phyloP scores from a whole-genome alignment of 2,329 filamentous ascomycete species.

The Diaporthe australafricana region DNA sequence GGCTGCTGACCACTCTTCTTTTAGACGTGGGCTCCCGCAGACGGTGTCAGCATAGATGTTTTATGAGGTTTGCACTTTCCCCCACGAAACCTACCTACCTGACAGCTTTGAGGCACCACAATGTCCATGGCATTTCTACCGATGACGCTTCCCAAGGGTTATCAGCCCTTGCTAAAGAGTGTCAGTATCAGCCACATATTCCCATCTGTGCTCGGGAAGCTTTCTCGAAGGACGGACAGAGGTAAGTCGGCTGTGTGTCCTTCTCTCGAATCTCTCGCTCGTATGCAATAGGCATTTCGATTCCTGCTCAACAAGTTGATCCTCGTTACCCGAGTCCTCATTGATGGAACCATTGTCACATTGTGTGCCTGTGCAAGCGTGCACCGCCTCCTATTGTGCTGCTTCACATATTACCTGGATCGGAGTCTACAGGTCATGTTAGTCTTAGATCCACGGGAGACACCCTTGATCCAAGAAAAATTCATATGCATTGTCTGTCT shows the following conservation, averaged over 20 bases:
- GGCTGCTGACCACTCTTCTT: background rate
- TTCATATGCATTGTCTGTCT: no score
- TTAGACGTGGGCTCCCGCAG: background rate
- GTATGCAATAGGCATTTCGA: conserved; percentile 3
- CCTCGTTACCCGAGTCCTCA: conserved; percentile 2
- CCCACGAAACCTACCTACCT: background rate
- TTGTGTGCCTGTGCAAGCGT: conserved; percentile 23
- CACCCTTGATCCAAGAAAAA: no score
- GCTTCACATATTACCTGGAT: background rate
- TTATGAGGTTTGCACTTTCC: no score
- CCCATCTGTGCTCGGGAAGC: background rate
- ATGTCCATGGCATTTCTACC: background rate
- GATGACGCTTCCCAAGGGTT: background rate
- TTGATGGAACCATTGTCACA: conserved; percentile 1
- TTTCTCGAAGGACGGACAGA: background rate
- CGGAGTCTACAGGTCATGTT: background rate
- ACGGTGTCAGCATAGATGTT: background rate
- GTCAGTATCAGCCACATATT: background rate
- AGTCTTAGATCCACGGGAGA: background rate
- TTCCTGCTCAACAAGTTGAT: conserved; percentile 5
- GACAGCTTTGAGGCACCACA: background rate
- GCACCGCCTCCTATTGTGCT: background rate
- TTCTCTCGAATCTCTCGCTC: background rate
- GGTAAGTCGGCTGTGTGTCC: background rate
- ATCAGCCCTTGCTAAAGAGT: background rate